Evolutionary conservation across 305 asterid species (phyloP).

Genomic region (Fraxinus nigra): DNA sequence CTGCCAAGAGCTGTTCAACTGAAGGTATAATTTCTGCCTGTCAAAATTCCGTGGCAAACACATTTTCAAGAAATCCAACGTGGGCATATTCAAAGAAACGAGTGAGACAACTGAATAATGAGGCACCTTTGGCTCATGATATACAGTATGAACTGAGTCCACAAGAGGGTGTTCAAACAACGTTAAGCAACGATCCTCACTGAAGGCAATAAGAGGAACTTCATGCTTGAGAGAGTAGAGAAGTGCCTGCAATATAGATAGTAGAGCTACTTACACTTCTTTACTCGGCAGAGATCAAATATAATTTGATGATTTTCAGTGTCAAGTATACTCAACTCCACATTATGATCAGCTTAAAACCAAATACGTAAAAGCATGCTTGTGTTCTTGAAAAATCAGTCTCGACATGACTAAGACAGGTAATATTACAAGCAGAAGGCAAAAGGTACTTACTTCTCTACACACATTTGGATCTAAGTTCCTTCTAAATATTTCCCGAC

Average conservation of each 20-base stretch:
- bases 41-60: constrained; percentile 25
- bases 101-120: constrained; percentile 11
- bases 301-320: constrained; percentile 1
- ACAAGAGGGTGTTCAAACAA: constrained; percentile 89
- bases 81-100: constrained; percentile 14
- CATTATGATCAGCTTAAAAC: background rate
- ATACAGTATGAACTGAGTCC: constrained; percentile 79
- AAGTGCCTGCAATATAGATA: constrained; percentile 58
- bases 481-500: constrained; percentile 78
- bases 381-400: background rate
- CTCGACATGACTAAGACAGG: constrained; percentile 10
- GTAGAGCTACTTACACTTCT: constrained; percentile 1
- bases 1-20: constrained; percentile 70
- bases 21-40: constrained; percentile 95
- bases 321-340: background rate
- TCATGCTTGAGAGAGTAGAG: constrained; percentile 71
- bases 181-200: constrained; percentile 78
- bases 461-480: constrained; percentile 73
- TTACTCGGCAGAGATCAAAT: background rate
- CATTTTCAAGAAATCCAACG: constrained; percentile 24
- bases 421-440: constrained; percentile 9
- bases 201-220: constrained; percentile 83
- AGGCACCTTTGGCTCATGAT: constrained; percentile 90
- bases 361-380: background rate
- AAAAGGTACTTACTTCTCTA: constrained; percentile 60